Evolutionary conservation across 2,329 filamentous ascomycete species (phyloP), one percentile per base, ranked within the genome.

Genomic region (Colletotrichum tamarilloi): DNA sequence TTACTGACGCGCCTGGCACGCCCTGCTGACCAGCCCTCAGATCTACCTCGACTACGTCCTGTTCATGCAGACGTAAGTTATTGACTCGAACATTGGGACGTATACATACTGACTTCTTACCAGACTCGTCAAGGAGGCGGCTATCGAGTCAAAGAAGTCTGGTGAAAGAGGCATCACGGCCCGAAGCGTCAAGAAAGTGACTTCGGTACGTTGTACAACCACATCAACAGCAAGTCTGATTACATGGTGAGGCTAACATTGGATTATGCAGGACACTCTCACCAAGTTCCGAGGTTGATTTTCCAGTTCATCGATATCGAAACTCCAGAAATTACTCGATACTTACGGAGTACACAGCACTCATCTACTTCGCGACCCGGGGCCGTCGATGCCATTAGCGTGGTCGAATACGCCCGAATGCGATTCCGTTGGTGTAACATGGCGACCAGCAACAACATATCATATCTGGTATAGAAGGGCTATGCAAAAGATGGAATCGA

Each of bases 11-110:
- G 75, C 65, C 7, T n/a, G 38, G 74, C 35, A 79, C 78, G 80
- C 77, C 79, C 76, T 76, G 77, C 72, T 72, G n/a, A 65, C 28
- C 26, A 55, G 55, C 63, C 8, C 5, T 38, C 76, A 97, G 94
- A 92, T 97, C 75, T 97, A 94, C 78, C 87, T 97, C 71, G 92
- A 97, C 79, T 97, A 97, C 76, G 90, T 94, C 76, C 87, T 97
- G 1, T 97, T 97, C 77, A 92, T 97, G 89, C 88, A 91, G 79
- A 87, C 85, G 89, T 90, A 82, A 65, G 85, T 52, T 9, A 1
- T 16, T 2, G 2, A 4, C 9, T 22, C 14, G 1, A 49, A 22
- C 8, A 16, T n/a, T 5, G 9, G 26, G 68, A 66, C 67, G 26
- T 62, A 70, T 32, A 69, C 19, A 16, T 53, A 4, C 32, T 75